Conservation (phyloP, 2,329 filamentous ascomycete genomes). For the Colletotrichum lupini region DNA sequence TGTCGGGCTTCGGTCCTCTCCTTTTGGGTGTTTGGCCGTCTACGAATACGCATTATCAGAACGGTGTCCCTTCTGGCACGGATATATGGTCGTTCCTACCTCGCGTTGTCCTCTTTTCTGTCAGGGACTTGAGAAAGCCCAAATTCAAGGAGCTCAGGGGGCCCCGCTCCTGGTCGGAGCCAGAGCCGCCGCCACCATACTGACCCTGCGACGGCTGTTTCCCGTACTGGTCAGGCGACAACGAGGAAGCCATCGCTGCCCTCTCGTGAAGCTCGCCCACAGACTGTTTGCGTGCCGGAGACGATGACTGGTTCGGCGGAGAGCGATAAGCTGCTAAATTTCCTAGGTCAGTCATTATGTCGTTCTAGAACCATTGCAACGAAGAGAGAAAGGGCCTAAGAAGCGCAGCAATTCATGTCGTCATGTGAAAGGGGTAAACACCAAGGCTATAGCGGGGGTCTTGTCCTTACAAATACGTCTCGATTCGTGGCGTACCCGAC, state of each 20-base stretch:
- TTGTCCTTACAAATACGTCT: constrained; percentile 23
- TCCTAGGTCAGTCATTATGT: constrained; percentile 48
- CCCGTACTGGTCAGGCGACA: constrained; percentile 53
- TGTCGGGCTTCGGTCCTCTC: constrained; percentile 94
- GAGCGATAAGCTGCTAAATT: constrained; percentile 49
- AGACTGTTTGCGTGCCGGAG: constrained; percentile 44
- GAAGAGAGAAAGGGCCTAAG: background rate
- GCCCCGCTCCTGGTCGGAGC: constrained; percentile 47
- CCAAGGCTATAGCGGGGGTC: background rate
- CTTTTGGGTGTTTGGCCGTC: constrained; percentile 90
- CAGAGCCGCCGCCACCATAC: constrained; percentile 37
- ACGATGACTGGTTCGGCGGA: constrained; percentile 47
- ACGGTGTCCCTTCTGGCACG: background rate
- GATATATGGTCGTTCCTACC: constrained; percentile 57
- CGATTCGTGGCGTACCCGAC: constrained; percentile 3
- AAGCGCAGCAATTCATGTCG: constrained; percentile 12
- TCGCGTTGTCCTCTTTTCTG: constrained; percentile 82
- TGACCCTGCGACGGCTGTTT: constrained; percentile 39
- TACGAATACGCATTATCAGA: constrained; percentile 43
- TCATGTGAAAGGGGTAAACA: background rate
- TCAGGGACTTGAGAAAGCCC: constrained; percentile 73
- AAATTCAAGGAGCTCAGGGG: constrained; percentile 62
- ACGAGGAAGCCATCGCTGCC: constrained; percentile 58
- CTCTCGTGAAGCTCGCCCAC: constrained; percentile 46
- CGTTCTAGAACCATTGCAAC: background rate